Evolutionary conservation across 2,329 filamentous ascomycete genomes (phyloP), one percentile per base, ranked within the genome.

Genomic region (Phialemonium atrogriseum): DNA sequence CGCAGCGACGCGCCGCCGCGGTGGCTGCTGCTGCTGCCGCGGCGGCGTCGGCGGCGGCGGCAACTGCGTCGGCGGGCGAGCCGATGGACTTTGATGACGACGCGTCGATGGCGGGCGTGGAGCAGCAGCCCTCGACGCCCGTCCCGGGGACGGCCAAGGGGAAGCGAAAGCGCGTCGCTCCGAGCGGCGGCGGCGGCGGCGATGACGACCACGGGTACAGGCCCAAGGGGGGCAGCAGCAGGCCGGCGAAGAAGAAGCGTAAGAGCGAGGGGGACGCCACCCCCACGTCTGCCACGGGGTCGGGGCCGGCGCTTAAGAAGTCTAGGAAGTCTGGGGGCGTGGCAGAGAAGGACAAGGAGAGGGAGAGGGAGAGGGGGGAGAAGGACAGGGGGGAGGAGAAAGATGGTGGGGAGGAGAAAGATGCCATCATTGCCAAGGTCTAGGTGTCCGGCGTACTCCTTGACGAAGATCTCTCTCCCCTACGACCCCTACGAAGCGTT

Each of bases 131-230:
- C 7, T 16, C 15, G 54, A 55, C 44, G 46, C 50, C 27, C 52
- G 63, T 41, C 38, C 42, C 17, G 36, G 36, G 24, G 35, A 32
- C 41, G 42, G 55, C 26, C 36, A 67, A 66, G 45, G 62, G 67
- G 37, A 76, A 76, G 62, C 60, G 71, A 22, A 70, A 70, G 54
- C 50, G 66, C 10, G 42, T 51, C 8, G 50, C 53, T 17, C n/a
- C n/a, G n/a, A n/a, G n/a, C n/a, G n/a, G n/a, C n/a, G n/a, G n/a
- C n/a, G n/a, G n/a, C n/a, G n/a, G n/a, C n/a, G n/a, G n/a, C n/a
- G 72, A 75, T 20, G 74, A 77, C 7, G 74, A 79, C 39, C 53
- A 57, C 0, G 72, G 73, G 4, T 78, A 78, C 48, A 62, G 72
- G 36, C 72, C 73, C 3, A 73, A 75, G 41, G 67, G 68, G 3